Conservation (phyloP, 148 eudicot genomes). For the Fagopyrum tataricum region DNA sequence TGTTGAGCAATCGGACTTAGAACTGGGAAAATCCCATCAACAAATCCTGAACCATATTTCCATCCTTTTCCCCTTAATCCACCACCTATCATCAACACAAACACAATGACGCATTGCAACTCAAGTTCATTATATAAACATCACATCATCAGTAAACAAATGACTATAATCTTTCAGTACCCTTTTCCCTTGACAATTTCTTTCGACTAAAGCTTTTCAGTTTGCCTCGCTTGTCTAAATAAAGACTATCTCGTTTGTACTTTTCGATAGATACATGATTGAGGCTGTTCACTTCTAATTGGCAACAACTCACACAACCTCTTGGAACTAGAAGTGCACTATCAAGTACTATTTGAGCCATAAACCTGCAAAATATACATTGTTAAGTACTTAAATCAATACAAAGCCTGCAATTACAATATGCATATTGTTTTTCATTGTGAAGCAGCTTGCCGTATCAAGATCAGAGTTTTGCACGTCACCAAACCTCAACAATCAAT, state of each 20-base stretch:
- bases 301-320: slow-evolving; percentile 20
- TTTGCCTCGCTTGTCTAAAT: slow-evolving; percentile 52
- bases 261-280: slow-evolving; percentile 36
- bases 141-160: background rate
- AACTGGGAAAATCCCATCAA: slow-evolving; percentile 84
- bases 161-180: slow-evolving; percentile 22
- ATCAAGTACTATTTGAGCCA: slow-evolving; percentile 5
- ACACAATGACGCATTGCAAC: background rate
- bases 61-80: slow-evolving; percentile 80
- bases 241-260: slow-evolving; percentile 47
- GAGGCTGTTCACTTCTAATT: slow-evolving; percentile 23
- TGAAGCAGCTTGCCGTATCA: too few relatives aligned
- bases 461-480: background rate
- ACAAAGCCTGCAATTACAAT: too few relatives aligned
- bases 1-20: slow-evolving; percentile 64
- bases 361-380: background rate
- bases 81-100: slow-evolving; percentile 36
- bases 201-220: slow-evolving; percentile 50
- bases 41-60: slow-evolving; percentile 88
- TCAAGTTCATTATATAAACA: background rate
- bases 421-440: too few relatives aligned
- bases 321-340: slow-evolving; percentile 19
- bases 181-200: slow-evolving; percentile 66
- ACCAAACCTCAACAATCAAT: background rate
- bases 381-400: background rate